Evolutionary conservation across 192 early-diverging fungal genomes (phyloP).

Genomic region (Mortierella claussenii): DNA sequence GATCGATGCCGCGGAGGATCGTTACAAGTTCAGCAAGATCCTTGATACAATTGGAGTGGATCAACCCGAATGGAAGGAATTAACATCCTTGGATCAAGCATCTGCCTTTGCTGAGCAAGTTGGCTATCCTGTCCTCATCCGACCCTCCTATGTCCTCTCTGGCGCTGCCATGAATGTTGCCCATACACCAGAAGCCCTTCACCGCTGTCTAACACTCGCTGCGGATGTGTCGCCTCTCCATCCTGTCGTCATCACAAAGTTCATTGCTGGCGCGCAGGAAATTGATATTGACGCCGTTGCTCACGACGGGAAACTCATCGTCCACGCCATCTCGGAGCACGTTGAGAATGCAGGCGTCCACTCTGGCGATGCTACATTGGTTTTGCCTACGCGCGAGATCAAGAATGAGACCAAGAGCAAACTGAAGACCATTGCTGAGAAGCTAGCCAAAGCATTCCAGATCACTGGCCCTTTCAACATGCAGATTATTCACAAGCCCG

Average conservation of each 20-base stretch:
- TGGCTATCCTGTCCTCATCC: slow-evolving; percentile 93
- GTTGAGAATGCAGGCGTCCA: slow-evolving; percentile 98
- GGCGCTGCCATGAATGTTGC: slow-evolving; percentile 99
- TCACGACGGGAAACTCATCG: slow-evolving; percentile 80
- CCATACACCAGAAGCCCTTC: slow-evolving; percentile 78
- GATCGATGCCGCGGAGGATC: slow-evolving; percentile 95
- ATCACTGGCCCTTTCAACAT: slow-evolving; percentile 99
- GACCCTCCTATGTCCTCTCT: slow-evolving; percentile 96
- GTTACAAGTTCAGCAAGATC: slow-evolving; percentile 93
- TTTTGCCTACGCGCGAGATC: slow-evolving; percentile 81
- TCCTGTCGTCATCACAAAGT: slow-evolving; percentile 98
- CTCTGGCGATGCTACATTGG: slow-evolving; percentile 95
- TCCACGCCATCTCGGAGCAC: slow-evolving; percentile 95
- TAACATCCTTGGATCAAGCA: slow-evolving; percentile 85
- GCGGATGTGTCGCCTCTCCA: slow-evolving; percentile 91
- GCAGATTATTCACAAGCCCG: slow-evolving; percentile 83
- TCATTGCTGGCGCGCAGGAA: slow-evolving; percentile 93
- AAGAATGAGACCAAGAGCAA: slow-evolving; percentile 60
- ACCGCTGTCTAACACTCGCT: slow-evolving; percentile 80
- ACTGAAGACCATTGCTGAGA: slow-evolving; percentile 82
- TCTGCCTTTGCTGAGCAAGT: slow-evolving; percentile 85
- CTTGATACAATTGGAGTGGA: slow-evolving; percentile 94
- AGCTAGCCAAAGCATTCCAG: slow-evolving; percentile 89
- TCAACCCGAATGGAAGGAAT: slow-evolving; percentile 97
- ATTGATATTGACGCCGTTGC: slow-evolving; percentile 97